Evolutionary conservation across 2,329 filamentous ascomycete species (phyloP).

Genomic region (Trichoderma sp.): DNA sequence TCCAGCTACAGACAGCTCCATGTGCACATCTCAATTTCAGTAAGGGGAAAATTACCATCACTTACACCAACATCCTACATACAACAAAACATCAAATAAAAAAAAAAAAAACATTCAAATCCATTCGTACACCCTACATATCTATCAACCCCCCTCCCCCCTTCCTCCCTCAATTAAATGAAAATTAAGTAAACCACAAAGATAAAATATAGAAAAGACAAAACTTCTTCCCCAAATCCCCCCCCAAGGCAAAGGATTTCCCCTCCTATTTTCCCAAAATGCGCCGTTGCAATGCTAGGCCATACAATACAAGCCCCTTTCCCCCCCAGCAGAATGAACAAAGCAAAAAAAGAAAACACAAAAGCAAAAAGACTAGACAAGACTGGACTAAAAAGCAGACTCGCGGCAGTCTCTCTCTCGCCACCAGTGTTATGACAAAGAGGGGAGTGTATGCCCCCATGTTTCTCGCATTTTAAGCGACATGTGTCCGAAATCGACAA

Average conservation of each 20-base stretch:
- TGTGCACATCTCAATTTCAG: background rate
- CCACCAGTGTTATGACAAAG: background rate
- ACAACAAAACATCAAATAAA: background rate
- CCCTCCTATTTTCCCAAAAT: background rate
- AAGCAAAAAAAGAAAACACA: background rate
- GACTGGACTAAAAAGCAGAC: background rate
- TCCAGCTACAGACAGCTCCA: too few relatives aligned
- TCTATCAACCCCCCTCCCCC: background rate
- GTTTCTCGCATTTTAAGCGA: background rate
- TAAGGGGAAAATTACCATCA: background rate
- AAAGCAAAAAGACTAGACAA: background rate
- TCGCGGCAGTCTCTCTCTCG: background rate
- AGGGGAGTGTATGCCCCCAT: background rate
- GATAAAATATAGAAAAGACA: background rate
- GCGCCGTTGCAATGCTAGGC: conserved; percentile 19
- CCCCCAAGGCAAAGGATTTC: background rate
- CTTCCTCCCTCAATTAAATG: background rate
- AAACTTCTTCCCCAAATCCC: background rate
- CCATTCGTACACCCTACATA: conserved; percentile 6
- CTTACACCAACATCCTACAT: background rate
- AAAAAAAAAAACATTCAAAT: background rate
- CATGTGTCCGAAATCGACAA: background rate
- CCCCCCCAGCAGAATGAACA: background rate
- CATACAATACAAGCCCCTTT: background rate
- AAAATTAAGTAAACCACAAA: background rate